phyloP scores from a whole-genome alignment of 2,329 filamentous ascomycete species.

The Diaporthe velutina region DNA sequence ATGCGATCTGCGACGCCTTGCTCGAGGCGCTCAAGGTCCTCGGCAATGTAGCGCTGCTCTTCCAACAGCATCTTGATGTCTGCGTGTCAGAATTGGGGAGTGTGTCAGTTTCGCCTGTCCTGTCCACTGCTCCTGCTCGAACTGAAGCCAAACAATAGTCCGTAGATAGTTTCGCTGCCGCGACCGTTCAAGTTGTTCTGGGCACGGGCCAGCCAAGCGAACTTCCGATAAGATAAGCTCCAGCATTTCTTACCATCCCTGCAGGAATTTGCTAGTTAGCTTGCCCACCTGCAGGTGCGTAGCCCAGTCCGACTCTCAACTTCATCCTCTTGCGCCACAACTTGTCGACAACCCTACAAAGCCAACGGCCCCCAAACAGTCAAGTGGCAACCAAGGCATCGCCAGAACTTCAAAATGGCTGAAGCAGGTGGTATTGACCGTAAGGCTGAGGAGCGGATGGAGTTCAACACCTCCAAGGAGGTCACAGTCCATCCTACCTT shows the following conservation, averaged over 20 bases:
- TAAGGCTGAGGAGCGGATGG: constrained; percentile 95
- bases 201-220: constrained; percentile 12
- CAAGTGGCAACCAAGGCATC: neutral
- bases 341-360: constrained; percentile 1
- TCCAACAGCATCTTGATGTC: constrained; percentile 80
- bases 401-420: constrained; percentile 76
- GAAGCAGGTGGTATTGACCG: constrained; percentile 85
- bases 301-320: constrained; percentile 12
- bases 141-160: neutral
- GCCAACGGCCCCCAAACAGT: constrained; percentile 2
- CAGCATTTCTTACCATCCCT: constrained; percentile 33
- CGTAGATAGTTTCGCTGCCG: neutral
- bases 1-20: constrained; percentile 93
- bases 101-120: neutral
- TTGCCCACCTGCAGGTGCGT: constrained; percentile 20
- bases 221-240: constrained; percentile 38
- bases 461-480: constrained; percentile 98
- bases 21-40: constrained; percentile 96
- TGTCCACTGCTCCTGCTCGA: neutral
- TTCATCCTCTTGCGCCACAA: constrained; percentile 11
- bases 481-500: constrained; percentile 95
- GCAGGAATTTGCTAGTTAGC: constrained; percentile 37
- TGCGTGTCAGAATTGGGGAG: neutral
- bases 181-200: constrained; percentile 8
- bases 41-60: constrained; percentile 93